Base-by-base conservation (phyloP, 176 grass and related monocot genomes). In the Aegilops tauschii region DNA sequence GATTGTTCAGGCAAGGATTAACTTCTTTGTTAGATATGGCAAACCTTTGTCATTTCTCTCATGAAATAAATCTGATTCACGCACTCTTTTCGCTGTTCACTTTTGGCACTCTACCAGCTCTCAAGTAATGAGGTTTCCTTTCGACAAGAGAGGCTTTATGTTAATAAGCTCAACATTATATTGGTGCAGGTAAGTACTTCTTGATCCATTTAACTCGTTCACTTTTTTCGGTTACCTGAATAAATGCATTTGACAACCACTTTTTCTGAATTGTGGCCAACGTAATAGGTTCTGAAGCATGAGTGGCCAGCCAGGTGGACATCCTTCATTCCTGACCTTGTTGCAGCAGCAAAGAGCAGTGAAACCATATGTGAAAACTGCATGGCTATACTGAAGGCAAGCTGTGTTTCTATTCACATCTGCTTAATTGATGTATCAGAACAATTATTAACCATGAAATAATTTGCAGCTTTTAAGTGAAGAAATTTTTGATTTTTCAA, bases 401-500 rank as follows among this genome's bases (percentile, higher is more conserved):
- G 75, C 86, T 65, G 47, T 74, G 67, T 90, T 72, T 67, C 39
- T 59, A 44, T 18, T 39, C 73, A 52, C 42, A 11, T 83, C 21
- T 58, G 52, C 52, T 76, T 37, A 72, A 69, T 44, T 54, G 27
- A 61, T n/a, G 12, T 77, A 40, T 63, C 61, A 40, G 77, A 54
- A 40, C 40, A 28, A 35, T 2, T 69, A 74, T 68, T 93, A 54
- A 88, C 18, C 37, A 32, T 70, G 2, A 8, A 23, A 63, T n/a
- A 29, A 74, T 63, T 16, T 91, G 39, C 94, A 99, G 97, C 97
- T 99, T 86, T 89, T 99, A 80, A 99, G 97, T 34, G 97, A 99
- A 93, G 94, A 99, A 99, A 93, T 99, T 82, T 99, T 99, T 85
- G 94, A 99, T 90, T 99, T 99, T 76, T 99, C 97, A 66, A 92